phyloP scores from a whole-genome alignment of 1,139 yeast genomes.

The Scheffersomyces cryptocercus region DNA sequence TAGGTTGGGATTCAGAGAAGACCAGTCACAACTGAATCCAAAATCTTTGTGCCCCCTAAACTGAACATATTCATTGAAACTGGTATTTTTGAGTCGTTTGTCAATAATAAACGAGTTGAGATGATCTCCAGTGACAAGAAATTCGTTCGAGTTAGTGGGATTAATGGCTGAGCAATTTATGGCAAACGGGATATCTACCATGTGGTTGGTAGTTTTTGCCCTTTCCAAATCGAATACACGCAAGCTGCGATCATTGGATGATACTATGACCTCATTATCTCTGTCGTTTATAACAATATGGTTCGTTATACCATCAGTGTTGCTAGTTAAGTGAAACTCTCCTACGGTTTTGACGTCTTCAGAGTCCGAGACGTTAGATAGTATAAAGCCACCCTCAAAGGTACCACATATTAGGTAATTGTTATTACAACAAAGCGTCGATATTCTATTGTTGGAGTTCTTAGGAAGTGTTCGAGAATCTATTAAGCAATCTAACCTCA shows the following conservation, averaged over 20 bases:
- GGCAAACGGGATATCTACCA: conserved; percentile 41
- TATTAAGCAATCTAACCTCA: conserved; percentile 37
- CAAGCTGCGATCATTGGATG: conserved; percentile 52
- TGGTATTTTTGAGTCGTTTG: conserved; percentile 24
- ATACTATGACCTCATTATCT: conserved; percentile 29
- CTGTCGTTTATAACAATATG: conserved; percentile 41
- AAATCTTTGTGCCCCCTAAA: conserved; percentile 54
- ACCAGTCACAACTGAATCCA: conserved; percentile 67
- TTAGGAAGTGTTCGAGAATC: conserved; percentile 36
- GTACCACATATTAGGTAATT: conserved; percentile 55
- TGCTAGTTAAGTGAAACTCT: conserved; percentile 43
- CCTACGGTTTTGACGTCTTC: conserved; percentile 25
- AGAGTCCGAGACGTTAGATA: conserved; percentile 32
- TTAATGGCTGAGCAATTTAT: conserved; percentile 52
- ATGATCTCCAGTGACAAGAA: conserved; percentile 55
- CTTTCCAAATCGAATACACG: conserved; percentile 39
- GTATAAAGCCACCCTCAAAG: conserved; percentile 52
- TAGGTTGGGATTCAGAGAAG: conserved; percentile 37
- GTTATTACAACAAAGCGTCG: conserved; percentile 49
- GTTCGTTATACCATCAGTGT: conserved; percentile 57
- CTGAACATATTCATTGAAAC: conserved; percentile 12
- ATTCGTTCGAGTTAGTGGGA: conserved; percentile 33
- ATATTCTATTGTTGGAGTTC: conserved; percentile 42
- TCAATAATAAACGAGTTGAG: conserved; percentile 47
- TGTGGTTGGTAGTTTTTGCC: conserved; percentile 11